A percentile compares a stretch with the other conserved stretches of the same genome.
Conservation (phyloP, 192 early-diverging fungal species). For the Oehlia diaphana region DNA sequence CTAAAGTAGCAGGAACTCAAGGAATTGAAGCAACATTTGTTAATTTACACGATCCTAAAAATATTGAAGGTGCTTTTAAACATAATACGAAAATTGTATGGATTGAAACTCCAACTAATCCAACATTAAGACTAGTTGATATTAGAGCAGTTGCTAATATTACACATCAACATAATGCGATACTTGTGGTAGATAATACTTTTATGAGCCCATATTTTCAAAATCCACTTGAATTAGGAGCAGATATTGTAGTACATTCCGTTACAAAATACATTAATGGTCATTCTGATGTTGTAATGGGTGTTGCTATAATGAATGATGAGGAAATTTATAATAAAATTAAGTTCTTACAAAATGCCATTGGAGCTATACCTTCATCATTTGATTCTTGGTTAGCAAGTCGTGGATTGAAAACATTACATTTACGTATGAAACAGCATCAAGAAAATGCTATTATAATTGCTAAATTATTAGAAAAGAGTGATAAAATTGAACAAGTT, state of each 20-base stretch:
- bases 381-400: conserved; percentile 97
- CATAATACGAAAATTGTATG: conserved; percentile 81
- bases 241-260: conserved; percentile 97
- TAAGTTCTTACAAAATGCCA: conserved; percentile 95
- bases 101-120: conserved; percentile 89
- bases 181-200: conserved; percentile 84
- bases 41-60: conserved; percentile 66
- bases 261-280: conserved; percentile 99
- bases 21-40: conserved; percentile 78
- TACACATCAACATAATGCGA: conserved; percentile 62
- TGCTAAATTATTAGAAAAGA: conserved; percentile 75
- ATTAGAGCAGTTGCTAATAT: conserved; percentile 67
- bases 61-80: conserved; percentile 62
- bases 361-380: conserved; percentile 92
- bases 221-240: conserved; percentile 86
- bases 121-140: conserved; percentile 80
- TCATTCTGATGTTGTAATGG: conserved; percentile 98
- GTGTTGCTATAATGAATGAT: conserved; percentile 82
- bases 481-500: conserved; percentile 74
- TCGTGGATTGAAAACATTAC: conserved; percentile 93
- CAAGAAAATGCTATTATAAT: conserved; percentile 80
- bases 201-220: conserved; percentile 89
- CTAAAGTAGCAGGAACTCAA: conserved; percentile 71
- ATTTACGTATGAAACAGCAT: conserved; percentile 93
- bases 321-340: conserved; percentile 74